Evolutionary conservation across 2,329 filamentous ascomycete genomes (phyloP).

Genomic region (Monilinia fructigena): DNA sequence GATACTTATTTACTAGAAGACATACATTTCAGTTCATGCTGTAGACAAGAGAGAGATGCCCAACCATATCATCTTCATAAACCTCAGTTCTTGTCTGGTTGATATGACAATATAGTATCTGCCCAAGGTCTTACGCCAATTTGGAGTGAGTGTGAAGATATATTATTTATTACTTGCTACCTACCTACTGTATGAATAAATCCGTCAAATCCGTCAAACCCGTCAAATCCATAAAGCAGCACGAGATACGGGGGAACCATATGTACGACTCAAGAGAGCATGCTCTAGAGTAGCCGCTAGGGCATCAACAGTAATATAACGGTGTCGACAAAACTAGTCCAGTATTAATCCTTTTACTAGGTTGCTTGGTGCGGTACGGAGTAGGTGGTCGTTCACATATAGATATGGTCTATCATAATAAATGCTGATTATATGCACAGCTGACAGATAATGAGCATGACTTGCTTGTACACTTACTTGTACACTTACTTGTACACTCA

Average conservation of each 20-base stretch:
- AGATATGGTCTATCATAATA: background rate
- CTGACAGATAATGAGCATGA: slow-evolving; percentile 9
- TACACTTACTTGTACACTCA: background rate
- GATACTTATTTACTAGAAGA: background rate
- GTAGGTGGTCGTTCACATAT: background rate
- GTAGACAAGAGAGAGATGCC: background rate
- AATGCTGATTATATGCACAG: background rate
- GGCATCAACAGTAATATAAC: slow-evolving; percentile 9
- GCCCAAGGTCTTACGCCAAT: too few relatives aligned
- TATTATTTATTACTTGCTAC: too few relatives aligned
- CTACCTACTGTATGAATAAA: background rate
- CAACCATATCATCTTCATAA: background rate
- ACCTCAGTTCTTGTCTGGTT: too few relatives aligned
- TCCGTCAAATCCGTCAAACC: background rate
- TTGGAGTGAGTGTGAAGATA: too few relatives aligned
- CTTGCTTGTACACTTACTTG: background rate
- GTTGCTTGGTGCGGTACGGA: background rate
- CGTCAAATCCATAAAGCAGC: background rate
- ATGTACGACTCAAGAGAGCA: background rate
- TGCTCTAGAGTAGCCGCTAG: slow-evolving; percentile 5
- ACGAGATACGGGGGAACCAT: background rate
- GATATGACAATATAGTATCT: too few relatives aligned
- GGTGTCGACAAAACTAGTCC: background rate
- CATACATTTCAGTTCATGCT: too few relatives aligned
- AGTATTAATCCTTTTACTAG: slow-evolving; percentile 3